Base-by-base conservation (phyloP, 805 yeast genomes). In the Candida coleopterorum region DNA sequence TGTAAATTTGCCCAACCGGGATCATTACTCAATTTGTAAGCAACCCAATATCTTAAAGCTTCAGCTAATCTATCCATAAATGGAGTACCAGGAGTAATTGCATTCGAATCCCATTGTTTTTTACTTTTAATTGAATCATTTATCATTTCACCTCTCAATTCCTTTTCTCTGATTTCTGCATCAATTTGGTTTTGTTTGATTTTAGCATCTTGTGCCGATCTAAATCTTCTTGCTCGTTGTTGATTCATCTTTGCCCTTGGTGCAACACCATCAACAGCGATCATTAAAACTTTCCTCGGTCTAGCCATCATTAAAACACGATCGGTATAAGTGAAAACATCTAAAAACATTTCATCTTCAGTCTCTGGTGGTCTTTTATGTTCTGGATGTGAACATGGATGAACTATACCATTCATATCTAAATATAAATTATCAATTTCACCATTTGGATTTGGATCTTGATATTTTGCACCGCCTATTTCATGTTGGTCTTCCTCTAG, bases 401-500 rank as follows among this genome's bases (percentile, higher is more conserved):
- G 99, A 4, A 93, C 98, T 53, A 93, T 93, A 68, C 97, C 98
- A 56, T 93, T 93, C 98, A 93, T 93, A 63, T 93, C 99, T 44
- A 93, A 68, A 55, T 93, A 93, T 34, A 93, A 61, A 55, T 93
- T 93, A 56, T 93, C 97, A 32, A 88, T 64, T 62, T 93, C 99
- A 18, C 97, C 98, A 60, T 93, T 93, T 3, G 95, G 95, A 56
- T 93, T 93, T 9, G 93, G 81, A 35, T 77, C 75, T 15, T 77
- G 54, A 56, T 85, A 88, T 45, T 72, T 74, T 4, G 83, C 71
- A 0, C 88, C 94, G 2, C 60, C 60, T 33, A 75, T 72, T 14
- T 83, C 90, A 9, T 82, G 69, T 1, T 61, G 59, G 11, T 74
- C 79, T 32, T 82, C 94, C 52, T 88, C 96, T 4, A 85, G 50